Percentiles rank a stretch among this genome's conserved stretches.
Evolutionary conservation across 1,284 basidiomycete species (phyloP).

Genomic region (Puccinia brachypodii): DNA sequence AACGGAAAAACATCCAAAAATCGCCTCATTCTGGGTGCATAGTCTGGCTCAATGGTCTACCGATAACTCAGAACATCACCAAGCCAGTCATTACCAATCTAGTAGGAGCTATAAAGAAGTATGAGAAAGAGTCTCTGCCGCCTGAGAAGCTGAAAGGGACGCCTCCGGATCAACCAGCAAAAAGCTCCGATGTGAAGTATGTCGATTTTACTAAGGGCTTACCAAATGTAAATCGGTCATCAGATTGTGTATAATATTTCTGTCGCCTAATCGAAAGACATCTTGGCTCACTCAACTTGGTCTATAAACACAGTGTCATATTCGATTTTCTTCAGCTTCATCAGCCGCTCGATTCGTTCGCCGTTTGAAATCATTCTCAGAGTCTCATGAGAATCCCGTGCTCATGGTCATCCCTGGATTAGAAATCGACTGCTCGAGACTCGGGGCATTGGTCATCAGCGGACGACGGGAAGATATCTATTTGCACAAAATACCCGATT

Average conservation of each 20-base stretch:
- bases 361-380: not conserved
- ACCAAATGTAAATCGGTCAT: not conserved
- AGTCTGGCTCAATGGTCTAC: constrained; percentile 9
- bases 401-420: not conserved
- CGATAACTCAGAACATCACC: not conserved
- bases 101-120: not conserved
- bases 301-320: not conserved
- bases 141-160: not conserved
- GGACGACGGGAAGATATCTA: constrained; percentile 8
- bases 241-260: not conserved
- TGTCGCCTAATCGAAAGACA: not conserved
- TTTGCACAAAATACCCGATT: not conserved
- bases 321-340: constrained; percentile 5
- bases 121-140: not conserved
- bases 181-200: not conserved
- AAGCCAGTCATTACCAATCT: not conserved
- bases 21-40: not conserved
- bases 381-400: not conserved
- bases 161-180: not conserved
- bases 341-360: not conserved
- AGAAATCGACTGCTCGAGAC: not conserved
- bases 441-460: not conserved
- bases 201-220: constrained; percentile 1
- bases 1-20: not conserved
- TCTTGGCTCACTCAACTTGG: not conserved